Base-by-base conservation (phyloP, 2,329 filamentous ascomycete genomes). In the Cercospora sp. region DNA sequence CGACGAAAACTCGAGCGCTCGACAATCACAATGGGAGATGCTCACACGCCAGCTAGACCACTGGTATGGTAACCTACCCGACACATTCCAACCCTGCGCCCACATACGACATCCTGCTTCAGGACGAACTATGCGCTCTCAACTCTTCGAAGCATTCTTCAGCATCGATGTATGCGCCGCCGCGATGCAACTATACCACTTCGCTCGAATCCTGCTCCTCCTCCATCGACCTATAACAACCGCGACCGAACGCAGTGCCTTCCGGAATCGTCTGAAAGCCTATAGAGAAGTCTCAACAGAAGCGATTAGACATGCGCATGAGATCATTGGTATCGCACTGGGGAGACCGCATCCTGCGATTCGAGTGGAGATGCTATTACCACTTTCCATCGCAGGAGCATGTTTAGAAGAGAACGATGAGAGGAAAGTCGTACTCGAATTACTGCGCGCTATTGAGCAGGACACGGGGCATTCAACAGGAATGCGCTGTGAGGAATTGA, bases 151-250 rank as follows among this genome's bases (percentile, higher is more conserved):
- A 74, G 82, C 89, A 10, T 90, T 88, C 87, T 89, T 88, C 77
- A 84, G 84, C 70, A 83, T 87, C 1, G 84, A 87, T 0, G 85
- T 89, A 80, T 90, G 87, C 76, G 87, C 86, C 0, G 87, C 88
- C 0, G 86, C 88, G 0, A 88, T 90, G 81, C 87, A 89, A 71
- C 85, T 85, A 43, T 90, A 89, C 70, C 86, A 90, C 73, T 89
- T 90, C 80, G 86, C 86, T 1, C 84, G 86, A 43, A 87, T 89
- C 13, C 81, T 89, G 1, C 77, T 90, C 0, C 81, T 88, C 4
- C 83, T 89, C 63, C 86, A 86, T 81, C 24, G 85, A 86, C 84
- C 83, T 0, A 82, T 85, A 1, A 82, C 83, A 66, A 81, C 82
- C 13, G 49, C 49, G 18, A 59, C 28, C 28, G 61, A 64, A 18